These are phyloP conservation scores for Epithemia pelagica DNA, from an alignment of 108 stramenopile species.

Conservation along the genomic window DNA sequence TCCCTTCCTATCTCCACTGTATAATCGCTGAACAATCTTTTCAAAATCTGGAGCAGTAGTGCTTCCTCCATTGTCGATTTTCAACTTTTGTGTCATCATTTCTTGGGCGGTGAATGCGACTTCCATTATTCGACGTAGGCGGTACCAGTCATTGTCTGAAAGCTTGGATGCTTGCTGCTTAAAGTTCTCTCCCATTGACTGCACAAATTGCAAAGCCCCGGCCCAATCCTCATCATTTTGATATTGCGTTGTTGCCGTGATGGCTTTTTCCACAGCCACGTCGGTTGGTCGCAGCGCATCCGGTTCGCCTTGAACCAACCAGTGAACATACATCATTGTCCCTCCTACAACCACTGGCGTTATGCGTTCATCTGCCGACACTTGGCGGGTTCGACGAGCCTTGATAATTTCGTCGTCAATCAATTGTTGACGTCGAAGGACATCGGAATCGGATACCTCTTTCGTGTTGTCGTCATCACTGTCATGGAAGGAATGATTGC, in stretches of 20 bases:
- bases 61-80: conserved; percentile 3
- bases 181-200: conserved; percentile 35
- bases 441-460: too few species aligned
- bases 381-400: neutral
- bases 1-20: conserved; percentile 65
- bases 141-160: conserved; percentile 86
- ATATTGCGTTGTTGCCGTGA: conserved; percentile 18
- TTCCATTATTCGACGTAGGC: conserved; percentile 82
- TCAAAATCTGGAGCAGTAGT: conserved; percentile 10
- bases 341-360: conserved; percentile 24
- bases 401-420: conserved; percentile 14
- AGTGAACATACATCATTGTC: conserved; percentile 96
- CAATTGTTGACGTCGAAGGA: neutral
- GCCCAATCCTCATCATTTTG: conserved; percentile 52
- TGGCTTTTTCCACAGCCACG: conserved; percentile 44
- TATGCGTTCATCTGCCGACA: neutral
- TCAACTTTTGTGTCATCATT: neutral
- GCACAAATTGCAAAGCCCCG: conserved; percentile 38
- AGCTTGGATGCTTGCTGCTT: conserved; percentile 50
- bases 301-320: conserved; percentile 92
- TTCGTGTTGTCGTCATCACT: neutral
- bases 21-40: conserved; percentile 39
- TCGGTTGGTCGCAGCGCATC: conserved; percentile 81
- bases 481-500: conserved; percentile 8
- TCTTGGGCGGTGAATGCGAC: conserved; percentile 63